phyloP scores from a whole-genome alignment of 306 rosid genomes.

The Cucurbita pepo region DNA sequence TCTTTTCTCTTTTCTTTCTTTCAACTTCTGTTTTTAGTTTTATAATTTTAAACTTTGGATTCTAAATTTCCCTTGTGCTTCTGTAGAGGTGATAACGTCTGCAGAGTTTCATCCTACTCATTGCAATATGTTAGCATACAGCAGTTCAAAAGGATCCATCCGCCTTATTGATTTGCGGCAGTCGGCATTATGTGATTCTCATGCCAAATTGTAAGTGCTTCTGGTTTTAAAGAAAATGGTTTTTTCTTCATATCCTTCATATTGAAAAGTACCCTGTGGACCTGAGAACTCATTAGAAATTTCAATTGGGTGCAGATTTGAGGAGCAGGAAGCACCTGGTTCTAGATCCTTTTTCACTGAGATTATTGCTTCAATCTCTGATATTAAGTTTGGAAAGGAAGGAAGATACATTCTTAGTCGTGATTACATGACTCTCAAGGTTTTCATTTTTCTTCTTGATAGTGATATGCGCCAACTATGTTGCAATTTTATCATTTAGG shows the following conservation, averaged over 20 bases:
- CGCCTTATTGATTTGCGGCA: constrained; percentile 95
- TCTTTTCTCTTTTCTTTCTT: neutral
- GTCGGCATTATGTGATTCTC: constrained; percentile 93
- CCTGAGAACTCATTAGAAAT: neutral
- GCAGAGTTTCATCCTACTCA: constrained; percentile 97
- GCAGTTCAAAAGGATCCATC: constrained; percentile 97
- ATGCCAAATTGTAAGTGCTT: constrained; percentile 64
- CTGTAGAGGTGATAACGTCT: constrained; percentile 94
- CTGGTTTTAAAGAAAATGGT: too few relatives aligned
- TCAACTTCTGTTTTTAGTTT: neutral
- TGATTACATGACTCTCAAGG: constrained; percentile 99
- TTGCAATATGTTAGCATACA: constrained; percentile 84
- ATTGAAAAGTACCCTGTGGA: neutral
- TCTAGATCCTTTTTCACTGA: constrained; percentile 94
- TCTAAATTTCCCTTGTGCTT: constrained; percentile 7
- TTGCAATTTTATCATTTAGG: neutral
- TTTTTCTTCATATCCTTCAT: neutral
- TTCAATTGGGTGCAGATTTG: constrained; percentile 47
- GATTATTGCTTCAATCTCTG: constrained; percentile 95
- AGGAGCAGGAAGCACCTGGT: constrained; percentile 91
- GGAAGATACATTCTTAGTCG: constrained; percentile 95
- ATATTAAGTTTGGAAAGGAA: constrained; percentile 77
- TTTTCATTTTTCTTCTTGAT: constrained; percentile 6
- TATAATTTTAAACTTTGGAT: neutral
- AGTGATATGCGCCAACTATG: neutral